These are phyloP conservation scores for Blastomyces percursus DNA, from an alignment of 2,329 filamentous ascomycete genomes.

Conservation along the genomic window DNA sequence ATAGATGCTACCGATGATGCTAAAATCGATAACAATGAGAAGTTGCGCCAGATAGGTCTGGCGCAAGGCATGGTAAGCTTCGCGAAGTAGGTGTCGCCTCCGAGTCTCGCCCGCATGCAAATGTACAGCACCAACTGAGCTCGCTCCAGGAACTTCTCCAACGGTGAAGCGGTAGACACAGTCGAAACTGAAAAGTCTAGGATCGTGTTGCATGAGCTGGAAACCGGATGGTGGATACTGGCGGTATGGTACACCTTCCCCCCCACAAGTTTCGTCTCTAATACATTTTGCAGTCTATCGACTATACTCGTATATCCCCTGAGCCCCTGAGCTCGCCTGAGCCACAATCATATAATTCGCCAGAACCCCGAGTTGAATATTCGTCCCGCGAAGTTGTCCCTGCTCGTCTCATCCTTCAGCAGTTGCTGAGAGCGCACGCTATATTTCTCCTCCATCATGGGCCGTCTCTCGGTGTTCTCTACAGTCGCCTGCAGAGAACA, in stretches of 20 bases:
- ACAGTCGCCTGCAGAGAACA: conserved; percentile 50
- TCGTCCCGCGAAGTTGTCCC: conserved; percentile 86
- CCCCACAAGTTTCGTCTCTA: conserved; percentile 6
- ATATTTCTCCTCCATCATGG: conserved; percentile 84
- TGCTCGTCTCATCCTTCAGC: conserved; percentile 61
- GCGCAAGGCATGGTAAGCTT: conserved; percentile 96
- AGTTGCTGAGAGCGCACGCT: conserved; percentile 70
- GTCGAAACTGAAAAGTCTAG: conserved; percentile 86
- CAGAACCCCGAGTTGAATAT: conserved; percentile 55
- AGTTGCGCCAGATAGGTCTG: conserved; percentile 81
- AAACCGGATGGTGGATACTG: conserved; percentile 89
- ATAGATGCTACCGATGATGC: conserved; percentile 34
- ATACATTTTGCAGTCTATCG: conserved; percentile 51
- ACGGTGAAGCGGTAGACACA: conserved; percentile 62
- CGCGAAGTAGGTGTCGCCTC: conserved; percentile 45
- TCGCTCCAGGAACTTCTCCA: conserved; percentile 59
- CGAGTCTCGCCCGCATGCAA: conserved; percentile 6
- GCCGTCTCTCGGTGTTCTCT: conserved; percentile 59
- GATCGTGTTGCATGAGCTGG: conserved; percentile 75
- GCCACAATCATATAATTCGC: conserved; percentile 24
- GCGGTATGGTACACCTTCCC: conserved; percentile 48
- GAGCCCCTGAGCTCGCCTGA: conserved; percentile 36
- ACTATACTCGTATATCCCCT: conserved; percentile 62
- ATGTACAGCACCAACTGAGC: conserved; percentile 8
- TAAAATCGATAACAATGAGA: conserved; percentile 59